Base-by-base conservation (phyloP, 768 basidiomycete species). In the Tulasnella calospora region DNA sequence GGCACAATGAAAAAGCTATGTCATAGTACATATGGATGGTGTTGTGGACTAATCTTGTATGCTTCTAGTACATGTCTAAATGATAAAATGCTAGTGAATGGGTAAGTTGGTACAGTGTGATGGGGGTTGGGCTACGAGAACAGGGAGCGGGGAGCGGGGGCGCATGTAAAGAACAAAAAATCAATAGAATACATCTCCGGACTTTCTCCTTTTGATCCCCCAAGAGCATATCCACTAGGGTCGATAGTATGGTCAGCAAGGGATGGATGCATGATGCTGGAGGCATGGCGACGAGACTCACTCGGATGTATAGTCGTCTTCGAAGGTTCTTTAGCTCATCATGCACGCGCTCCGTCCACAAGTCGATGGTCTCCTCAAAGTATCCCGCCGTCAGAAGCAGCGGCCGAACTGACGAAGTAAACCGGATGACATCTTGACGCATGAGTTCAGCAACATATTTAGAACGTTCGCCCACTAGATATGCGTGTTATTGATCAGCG, bases 361-460 rank as follows among this genome's bases (percentile, higher is more conserved):
- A 61, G 23, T 76, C 75, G 27, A 76, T 33, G 21, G 61, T 69
- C n/a, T 76, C 55, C 35, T 47, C 46, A 67, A 76, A 76, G 69
- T 78, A 71, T 10, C 76, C 76, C 36, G 27, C 30, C 9, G 76
- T 72, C 19, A 78, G n/a, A 13, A 70, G 55, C 13, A 78, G 35
- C 15, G 76, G 76, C 36, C 51, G 61, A 21, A 35, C 23, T 15
- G 69, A n/a, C 17, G 73, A 19, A 36, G 27, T 38, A 33, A 78
- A 41, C 40, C 41, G 21, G 23, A 67, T 33, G 40, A 38, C 67
- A 23, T 78, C 51, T 35, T 71, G 41, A 1, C 67, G 23, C 71
- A 72, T 72, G 5, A 44, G 67, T 27, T 78, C 76, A 17, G 76
- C 61, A n/a, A 78, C 44, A 27, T 70, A 71, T 40, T 67, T 10